Conservation (phyloP, 140 eudicot genomes). For the Anethum foeniculum region DNA sequence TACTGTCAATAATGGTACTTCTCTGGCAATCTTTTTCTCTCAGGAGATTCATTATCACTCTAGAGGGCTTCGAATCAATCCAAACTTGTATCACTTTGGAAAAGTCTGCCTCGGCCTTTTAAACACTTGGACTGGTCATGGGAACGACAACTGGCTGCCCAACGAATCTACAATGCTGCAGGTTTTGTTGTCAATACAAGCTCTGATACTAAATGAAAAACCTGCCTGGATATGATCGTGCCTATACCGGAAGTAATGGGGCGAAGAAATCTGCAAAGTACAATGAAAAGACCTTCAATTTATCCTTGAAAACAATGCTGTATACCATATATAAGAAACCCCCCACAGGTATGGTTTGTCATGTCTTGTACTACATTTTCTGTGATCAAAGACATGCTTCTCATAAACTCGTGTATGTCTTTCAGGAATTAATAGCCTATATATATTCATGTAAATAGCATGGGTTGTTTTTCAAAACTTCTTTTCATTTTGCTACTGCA, state of each 20-base stretch:
- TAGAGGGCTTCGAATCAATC: conserved; percentile 67
- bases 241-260: conserved; percentile 32
- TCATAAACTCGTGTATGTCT: background rate
- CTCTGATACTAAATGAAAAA: conserved; percentile 46
- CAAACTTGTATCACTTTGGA: conserved; percentile 60
- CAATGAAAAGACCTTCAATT: conserved; percentile 39
- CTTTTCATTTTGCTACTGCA: conserved; percentile 20
- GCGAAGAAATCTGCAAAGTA: conserved; percentile 29
- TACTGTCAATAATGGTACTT: background rate
- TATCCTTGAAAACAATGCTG: conserved; percentile 59
- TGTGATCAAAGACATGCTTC: background rate
- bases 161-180: conserved; percentile 59
- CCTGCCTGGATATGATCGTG: conserved; percentile 56
- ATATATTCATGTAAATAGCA: background rate
- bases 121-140: conserved; percentile 58
- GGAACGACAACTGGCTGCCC: conserved; percentile 62
- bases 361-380: background rate
- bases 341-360: conserved; percentile 48
- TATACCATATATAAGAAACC: conserved; percentile 57
- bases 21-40: conserved; percentile 9
- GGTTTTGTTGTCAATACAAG: conserved; percentile 68
- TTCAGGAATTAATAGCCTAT: background rate
- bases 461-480: background rate
- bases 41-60: conserved; percentile 60
- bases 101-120: conserved; percentile 76